Conservation (phyloP, 2,329 filamentous ascomycete species). For the Magnaporthiopsis poae region DNA sequence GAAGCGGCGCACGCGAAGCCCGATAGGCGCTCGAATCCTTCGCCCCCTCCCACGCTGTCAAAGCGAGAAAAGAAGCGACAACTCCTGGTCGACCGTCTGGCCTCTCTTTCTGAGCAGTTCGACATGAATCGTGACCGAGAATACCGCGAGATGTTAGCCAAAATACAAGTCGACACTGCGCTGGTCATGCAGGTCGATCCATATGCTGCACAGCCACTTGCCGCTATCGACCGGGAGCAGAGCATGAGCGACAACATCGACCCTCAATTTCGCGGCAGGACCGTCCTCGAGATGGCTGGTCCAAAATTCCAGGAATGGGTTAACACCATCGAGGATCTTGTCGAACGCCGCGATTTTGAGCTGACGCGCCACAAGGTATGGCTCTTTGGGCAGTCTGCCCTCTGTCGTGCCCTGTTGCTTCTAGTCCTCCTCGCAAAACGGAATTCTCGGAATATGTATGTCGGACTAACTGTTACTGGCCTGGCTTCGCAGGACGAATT, state of each 20-base stretch:
- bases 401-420: not conserved
- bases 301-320: constrained; percentile 79
- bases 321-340: constrained; percentile 73
- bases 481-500: constrained; percentile 43
- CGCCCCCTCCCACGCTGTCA: constrained; percentile 39
- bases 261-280: constrained; percentile 33
- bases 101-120: constrained; percentile 67
- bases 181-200: constrained; percentile 78
- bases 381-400: constrained; percentile 11
- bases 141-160: constrained; percentile 81
- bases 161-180: constrained; percentile 82
- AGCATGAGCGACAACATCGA: constrained; percentile 26
- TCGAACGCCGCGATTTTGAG: constrained; percentile 78
- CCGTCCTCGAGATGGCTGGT: constrained; percentile 64
- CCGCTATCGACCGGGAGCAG: constrained; percentile 31
- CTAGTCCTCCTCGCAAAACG: constrained; percentile 7
- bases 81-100: constrained; percentile 68
- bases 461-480: not conserved
- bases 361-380: constrained; percentile 72
- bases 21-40: constrained; percentile 20
- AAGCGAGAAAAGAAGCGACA: constrained; percentile 88
- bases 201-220: constrained; percentile 47
- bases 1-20: constrained; percentile 5
- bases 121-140: constrained; percentile 69
- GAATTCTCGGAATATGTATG: not conserved